phyloP scores from a whole-genome alignment of 2,329 filamentous ascomycete species.

The Boeremia exigua region DNA sequence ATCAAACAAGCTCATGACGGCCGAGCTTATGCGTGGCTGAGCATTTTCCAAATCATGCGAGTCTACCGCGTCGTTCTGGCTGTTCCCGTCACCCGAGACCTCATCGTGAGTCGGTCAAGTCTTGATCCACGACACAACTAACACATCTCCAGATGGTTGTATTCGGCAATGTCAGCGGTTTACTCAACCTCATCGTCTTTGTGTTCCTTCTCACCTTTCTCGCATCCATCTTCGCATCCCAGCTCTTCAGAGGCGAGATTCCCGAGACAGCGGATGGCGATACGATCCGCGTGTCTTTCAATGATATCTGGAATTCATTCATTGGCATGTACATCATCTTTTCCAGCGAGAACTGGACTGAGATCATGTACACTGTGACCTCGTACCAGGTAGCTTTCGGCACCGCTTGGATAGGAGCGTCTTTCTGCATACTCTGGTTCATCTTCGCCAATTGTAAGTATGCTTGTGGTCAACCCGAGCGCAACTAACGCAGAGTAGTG shows the following conservation, averaged over 20 bases:
- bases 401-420: slow-evolving; percentile 90
- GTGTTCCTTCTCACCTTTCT: slow-evolving; percentile 96
- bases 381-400: slow-evolving; percentile 67
- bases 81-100: slow-evolving; percentile 81
- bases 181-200: slow-evolving; percentile 93
- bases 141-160: slow-evolving; percentile 64
- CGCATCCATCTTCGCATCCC: slow-evolving; percentile 88
- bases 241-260: slow-evolving; percentile 89
- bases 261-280: slow-evolving; percentile 68
- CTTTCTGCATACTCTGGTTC: slow-evolving; percentile 94
- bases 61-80: slow-evolving; percentile 91
- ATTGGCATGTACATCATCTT: slow-evolving; percentile 97
- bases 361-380: slow-evolving; percentile 82
- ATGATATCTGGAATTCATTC: slow-evolving; percentile 93
- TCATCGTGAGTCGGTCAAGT: slow-evolving; percentile 66
- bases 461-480: neutral
- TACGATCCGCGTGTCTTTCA: slow-evolving; percentile 75
- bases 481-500: slow-evolving; percentile 50
- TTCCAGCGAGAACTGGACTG: slow-evolving; percentile 96
- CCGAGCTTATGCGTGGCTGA: slow-evolving; percentile 82
- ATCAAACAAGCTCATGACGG: slow-evolving; percentile 70
- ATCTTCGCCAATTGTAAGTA: slow-evolving; percentile 77
- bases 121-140: slow-evolving; percentile 24
- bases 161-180: slow-evolving; percentile 88
- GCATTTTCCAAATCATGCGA: slow-evolving; percentile 89